Percentiles rank a stretch among this genome's conserved stretches.
These are phyloP conservation scores for Polytrichum formosum DNA, from an alignment of 225 moss, liverwort and hornwort genomes.

Conservation along the genomic window DNA sequence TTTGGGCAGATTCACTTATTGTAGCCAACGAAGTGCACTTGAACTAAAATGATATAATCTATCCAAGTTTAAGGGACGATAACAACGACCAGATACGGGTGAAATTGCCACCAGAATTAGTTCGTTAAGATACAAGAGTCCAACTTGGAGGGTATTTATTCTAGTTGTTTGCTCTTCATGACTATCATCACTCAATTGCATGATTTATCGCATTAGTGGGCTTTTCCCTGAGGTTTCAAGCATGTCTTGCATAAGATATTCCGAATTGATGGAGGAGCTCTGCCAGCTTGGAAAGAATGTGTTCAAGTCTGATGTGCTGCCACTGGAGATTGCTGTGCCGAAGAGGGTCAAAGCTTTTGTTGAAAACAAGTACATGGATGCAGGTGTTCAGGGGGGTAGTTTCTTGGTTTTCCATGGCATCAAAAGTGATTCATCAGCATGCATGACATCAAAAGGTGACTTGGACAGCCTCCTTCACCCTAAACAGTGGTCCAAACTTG, in stretches of 20 bases:
- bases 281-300: conserved; percentile 48
- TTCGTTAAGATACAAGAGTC: no score
- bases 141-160: no score
- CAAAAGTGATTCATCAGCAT: conserved; percentile 67
- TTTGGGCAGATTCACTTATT: no score
- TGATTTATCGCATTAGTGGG: background rate
- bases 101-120: no score
- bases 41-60: no score
- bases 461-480: conserved; percentile 78
- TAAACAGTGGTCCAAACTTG: conserved; percentile 57
- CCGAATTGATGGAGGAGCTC: conserved; percentile 61
- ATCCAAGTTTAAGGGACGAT: no score
- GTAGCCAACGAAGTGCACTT: no score
- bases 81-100: no score
- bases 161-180: no score
- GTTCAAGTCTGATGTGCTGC: conserved; percentile 49
- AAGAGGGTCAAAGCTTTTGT: conserved; percentile 67
- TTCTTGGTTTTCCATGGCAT: conserved; percentile 88
- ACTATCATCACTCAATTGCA: no score
- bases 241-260: conserved; percentile 50
- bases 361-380: conserved; percentile 56
- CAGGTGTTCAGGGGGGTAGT: conserved; percentile 54
- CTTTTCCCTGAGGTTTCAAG: background rate
- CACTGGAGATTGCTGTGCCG: conserved; percentile 60
- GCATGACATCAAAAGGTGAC: conserved; percentile 85